Evolutionary conservation across 805 yeast genomes (phyloP), one percentile per base, ranked within the genome.

Genomic region (Suhomyces vadensis): DNA sequence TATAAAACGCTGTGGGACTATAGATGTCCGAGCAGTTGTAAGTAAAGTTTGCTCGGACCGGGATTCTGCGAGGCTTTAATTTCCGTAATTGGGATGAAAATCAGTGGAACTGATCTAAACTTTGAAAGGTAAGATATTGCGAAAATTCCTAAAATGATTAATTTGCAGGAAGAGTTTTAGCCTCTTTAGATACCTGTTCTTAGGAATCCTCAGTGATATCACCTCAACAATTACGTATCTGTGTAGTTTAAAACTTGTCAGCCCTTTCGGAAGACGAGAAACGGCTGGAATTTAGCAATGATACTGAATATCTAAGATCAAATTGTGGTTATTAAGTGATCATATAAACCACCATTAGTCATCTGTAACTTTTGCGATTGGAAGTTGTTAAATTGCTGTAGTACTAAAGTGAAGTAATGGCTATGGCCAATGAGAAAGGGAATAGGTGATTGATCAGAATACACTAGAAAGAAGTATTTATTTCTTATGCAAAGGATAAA

Each of bases 101-200:
- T 29, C 16, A 13, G 33, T 10, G n/a, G n/a, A 29, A 29, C 20
- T 29, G 33, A 29, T 29, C 33, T 29, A 29, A 4, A 29, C 9
- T 29, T 16, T 29, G 33, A 29, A 17, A 29, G 16, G 33, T 29
- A 17, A 29, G 33, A 29, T 29, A 29, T 29, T 29, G 33, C 33
- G 33, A 29, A 29, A 27, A 27, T 13, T n/a, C n/a, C 17, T 27
- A 14, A 27, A 27, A 27, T n/a, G n/a, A 27, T 13, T n/a, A 17
- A 13, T 6, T 13, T 29, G 33, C 33, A 14, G n/a, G 3, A 14
- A 17, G 16, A 9, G 33, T 14, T 29, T 16, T 4, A 16, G 33
- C 33, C 5, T 29, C 16, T 8, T 8, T 4, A 29, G 33, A 29
- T 29, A n/a, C n/a, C n/a, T n/a, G n/a, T 29, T 29, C 33, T 14